These are phyloP conservation scores for Piper longum DNA, from an alignment of 164 flowering plant genomes.

Conservation along the genomic window DNA sequence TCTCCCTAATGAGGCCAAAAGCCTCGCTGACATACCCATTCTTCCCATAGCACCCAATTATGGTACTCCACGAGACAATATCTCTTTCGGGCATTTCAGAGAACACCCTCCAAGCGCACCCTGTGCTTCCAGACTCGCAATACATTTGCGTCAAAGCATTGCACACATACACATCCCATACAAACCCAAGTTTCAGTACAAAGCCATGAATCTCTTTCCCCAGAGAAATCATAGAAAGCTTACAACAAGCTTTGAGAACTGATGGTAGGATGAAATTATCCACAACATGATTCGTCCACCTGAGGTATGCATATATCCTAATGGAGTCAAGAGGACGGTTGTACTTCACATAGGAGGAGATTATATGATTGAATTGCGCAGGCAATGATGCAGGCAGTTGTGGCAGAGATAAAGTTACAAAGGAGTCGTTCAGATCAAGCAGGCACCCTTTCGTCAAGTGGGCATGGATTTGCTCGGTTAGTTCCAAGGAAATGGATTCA, in stretches of 20 bases:
- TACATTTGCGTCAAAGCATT: conserved; percentile 48
- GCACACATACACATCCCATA: conserved; percentile 27
- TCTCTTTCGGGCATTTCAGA: conserved; percentile 39
- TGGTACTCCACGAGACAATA: conserved; percentile 39
- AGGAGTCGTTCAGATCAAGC: conserved; percentile 9
- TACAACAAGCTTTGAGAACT: conserved; percentile 38
- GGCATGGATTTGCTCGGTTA: conserved; percentile 44
- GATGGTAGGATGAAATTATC: conserved; percentile 40
- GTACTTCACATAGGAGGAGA: conserved; percentile 32
- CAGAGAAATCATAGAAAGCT: conserved; percentile 10
- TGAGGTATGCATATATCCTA: conserved; percentile 27
- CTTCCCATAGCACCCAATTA: conserved; percentile 27
- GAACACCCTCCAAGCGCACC: conserved; percentile 18
- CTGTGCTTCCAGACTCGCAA: conserved; percentile 20
- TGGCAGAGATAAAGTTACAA: conserved; percentile 4
- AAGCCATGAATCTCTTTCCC: conserved; percentile 53
- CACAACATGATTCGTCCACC: conserved; percentile 15
- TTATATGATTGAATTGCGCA: conserved; percentile 27
- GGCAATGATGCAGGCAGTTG: conserved; percentile 13
- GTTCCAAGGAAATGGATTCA: conserved; percentile 16
- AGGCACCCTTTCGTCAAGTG: conserved; percentile 28
- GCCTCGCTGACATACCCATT: conserved; percentile 18
- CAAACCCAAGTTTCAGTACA: conserved; percentile 25
- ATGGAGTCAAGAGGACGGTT: conserved; percentile 22
- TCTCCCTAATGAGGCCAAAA: conserved; percentile 25